phyloP scores from a whole-genome alignment of 179 eudicot species.

The Patellifolia procumbens region DNA sequence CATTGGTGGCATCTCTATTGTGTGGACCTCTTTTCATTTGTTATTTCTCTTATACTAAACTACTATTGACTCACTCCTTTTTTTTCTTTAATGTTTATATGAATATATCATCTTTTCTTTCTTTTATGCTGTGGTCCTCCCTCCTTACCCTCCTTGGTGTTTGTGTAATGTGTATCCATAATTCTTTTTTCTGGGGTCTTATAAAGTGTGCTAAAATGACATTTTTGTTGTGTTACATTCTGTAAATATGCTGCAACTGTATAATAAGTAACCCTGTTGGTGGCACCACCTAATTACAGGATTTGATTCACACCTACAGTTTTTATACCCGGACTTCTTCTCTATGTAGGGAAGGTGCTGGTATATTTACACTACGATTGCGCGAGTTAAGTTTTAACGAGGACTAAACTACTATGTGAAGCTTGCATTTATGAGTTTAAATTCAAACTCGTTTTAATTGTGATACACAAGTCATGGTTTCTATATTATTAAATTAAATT shows the following conservation, averaged over 20 bases:
- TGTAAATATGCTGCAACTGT: not conserved
- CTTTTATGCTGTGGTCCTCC: constrained; percentile 16
- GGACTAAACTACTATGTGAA: no score
- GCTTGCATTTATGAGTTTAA: no score
- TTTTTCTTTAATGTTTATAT: no score
- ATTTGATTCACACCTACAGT: not conserved
- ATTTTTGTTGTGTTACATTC: constrained; percentile 1
- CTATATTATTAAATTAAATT: no score
- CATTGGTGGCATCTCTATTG: constrained; percentile 31
- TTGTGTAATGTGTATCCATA: constrained; percentile 10
- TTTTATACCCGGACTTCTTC: not conserved
- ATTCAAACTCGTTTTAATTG: no score
- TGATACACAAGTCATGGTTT: no score
- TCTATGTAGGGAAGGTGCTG: no score
- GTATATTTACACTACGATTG: no score
- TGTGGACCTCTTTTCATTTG: constrained; percentile 20
- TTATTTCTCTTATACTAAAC: not conserved
- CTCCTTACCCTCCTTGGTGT: not conserved
- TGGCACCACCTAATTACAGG: not conserved
- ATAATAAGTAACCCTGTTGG: not conserved
- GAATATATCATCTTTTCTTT: not conserved
- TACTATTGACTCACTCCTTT: not conserved
- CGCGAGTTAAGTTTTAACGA: no score
- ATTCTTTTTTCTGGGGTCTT: not conserved
- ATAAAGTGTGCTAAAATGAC: constrained; percentile 25